These are phyloP conservation scores for Posidonia oceanica DNA, from an alignment of 116 monocot genomes.

Conservation along the genomic window DNA sequence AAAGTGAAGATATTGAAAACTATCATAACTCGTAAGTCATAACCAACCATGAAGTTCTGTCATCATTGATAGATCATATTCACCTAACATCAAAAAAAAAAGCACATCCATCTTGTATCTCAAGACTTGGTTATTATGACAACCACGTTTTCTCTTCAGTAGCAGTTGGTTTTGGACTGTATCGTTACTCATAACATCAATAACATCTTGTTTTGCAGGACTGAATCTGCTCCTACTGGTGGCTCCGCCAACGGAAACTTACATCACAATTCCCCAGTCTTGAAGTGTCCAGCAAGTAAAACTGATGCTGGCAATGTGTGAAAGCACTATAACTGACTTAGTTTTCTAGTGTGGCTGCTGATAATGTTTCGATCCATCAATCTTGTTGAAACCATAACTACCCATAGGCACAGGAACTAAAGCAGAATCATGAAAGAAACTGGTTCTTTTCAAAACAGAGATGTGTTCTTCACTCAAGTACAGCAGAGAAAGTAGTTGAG, in stretches of 20 bases:
- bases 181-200: too few relatives aligned
- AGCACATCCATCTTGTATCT: not conserved
- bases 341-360: not conserved
- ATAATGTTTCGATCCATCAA: not conserved
- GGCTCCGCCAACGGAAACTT: not conserved
- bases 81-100: not conserved
- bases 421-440: not conserved
- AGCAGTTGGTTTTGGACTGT: too few relatives aligned
- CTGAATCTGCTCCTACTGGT: not conserved
- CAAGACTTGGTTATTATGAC: not conserved
- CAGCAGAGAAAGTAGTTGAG: not conserved
- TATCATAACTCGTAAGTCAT: not conserved
- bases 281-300: not conserved
- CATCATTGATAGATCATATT: not conserved
- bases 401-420: not conserved
- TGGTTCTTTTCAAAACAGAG: not conserved
- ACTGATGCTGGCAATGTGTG: not conserved
- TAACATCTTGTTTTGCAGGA: too few relatives aligned
- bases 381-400: not conserved
- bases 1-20: not conserved
- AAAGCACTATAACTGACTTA: not conserved
- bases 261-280: not conserved
- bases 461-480: conserved; percentile 1
- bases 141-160: not conserved
- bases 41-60: not conserved